A percentile compares a stretch with the other conserved stretches of the same genome.
phyloP scores from a whole-genome alignment of 2,329 filamentous ascomycete genomes.

The Balansia obtecta region DNA sequence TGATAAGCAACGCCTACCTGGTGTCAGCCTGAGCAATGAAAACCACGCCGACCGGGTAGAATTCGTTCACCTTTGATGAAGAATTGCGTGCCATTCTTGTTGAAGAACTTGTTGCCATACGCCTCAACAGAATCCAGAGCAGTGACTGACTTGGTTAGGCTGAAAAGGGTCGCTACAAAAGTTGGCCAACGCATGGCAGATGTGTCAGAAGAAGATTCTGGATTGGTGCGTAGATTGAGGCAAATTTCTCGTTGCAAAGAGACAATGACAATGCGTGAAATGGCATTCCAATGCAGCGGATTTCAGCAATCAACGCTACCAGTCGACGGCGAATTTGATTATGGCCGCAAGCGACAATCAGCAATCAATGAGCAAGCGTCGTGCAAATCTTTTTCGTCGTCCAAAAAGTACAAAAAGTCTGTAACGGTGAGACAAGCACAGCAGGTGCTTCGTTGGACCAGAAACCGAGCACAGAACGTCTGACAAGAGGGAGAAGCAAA shows the following conservation, averaged over 20 bases:
- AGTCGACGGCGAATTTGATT: neutral
- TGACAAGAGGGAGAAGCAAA: neutral
- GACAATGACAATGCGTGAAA: too few relatives aligned
- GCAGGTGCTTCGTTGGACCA: neutral
- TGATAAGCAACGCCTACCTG: slow-evolving; percentile 60
- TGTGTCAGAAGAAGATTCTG: neutral
- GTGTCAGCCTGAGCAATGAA: neutral
- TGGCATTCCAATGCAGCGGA: neutral
- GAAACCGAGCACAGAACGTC: neutral
- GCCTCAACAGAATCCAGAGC: slow-evolving; percentile 37
- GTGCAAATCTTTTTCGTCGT: neutral
- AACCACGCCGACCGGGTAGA: neutral
- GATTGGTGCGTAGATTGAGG: too few relatives aligned
- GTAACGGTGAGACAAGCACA: slow-evolving; percentile 1
- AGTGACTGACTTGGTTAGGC: slow-evolving; percentile 19
- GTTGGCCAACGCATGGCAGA: slow-evolving; percentile 26
- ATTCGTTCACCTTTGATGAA: slow-evolving; percentile 61
- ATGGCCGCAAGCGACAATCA: neutral
- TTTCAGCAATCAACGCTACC: neutral
- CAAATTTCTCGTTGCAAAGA: neutral
- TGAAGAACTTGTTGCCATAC: slow-evolving; percentile 77
- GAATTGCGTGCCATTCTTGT: slow-evolving; percentile 67
- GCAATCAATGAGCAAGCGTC: neutral
- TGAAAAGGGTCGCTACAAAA: slow-evolving; percentile 21
- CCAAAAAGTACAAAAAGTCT: slow-evolving; percentile 3